Evolutionary conservation across 805 yeast genomes (phyloP), one percentile per base, ranked within the genome.

Genomic region (Zygosaccharomyces pseudorouxii): DNA sequence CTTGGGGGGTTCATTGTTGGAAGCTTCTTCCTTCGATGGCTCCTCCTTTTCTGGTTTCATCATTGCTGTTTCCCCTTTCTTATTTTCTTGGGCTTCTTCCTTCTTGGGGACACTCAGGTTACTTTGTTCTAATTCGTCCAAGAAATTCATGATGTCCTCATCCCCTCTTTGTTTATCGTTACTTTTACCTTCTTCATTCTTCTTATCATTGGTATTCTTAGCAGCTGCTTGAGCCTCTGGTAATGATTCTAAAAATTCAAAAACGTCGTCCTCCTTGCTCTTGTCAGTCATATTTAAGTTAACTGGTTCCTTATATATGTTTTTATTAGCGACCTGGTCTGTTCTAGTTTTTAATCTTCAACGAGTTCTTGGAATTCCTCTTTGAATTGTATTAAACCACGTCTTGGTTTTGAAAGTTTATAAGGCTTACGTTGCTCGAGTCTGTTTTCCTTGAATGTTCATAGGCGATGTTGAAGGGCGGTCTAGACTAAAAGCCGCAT

Each of bases 221-320:
- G 38, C 42, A 14, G 28, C 45, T 18, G 29, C 47, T 18, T 45
- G 37, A 20, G 46, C 28, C 23, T 54, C 57, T 3, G 95, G 93
- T 42, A 89, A 75, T 0, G 90, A 84, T 59, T 85, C 89, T 56
- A 86, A 74, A 61, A 87, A 87, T 54, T 86, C 92, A 47, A 86
- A 73, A 4, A 86, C 92, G 57, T 86, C 92, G 54, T 84, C 86
- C 50, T 82, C 84, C 16, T 74, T 71, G 4, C 74, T 58, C 48
- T 68, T 71, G 35, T 52, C 57, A 25, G 55, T 45, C 63, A 59
- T 60, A 9, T 9, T 43, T 23, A 25, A 29, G 20, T 22, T 31
- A 14, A 25, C 28, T 25, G 20, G 8, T 35, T 10, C 22, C 18
- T 22, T 47, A n/a, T 11, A 42, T 9, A 22, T 16, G 16, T 20